A percentile compares a stretch with the other conserved stretches of the same genome.
Conservation (phyloP, 2,329 filamentous ascomycete species). For the Colletotrichum sansevieriae region DNA sequence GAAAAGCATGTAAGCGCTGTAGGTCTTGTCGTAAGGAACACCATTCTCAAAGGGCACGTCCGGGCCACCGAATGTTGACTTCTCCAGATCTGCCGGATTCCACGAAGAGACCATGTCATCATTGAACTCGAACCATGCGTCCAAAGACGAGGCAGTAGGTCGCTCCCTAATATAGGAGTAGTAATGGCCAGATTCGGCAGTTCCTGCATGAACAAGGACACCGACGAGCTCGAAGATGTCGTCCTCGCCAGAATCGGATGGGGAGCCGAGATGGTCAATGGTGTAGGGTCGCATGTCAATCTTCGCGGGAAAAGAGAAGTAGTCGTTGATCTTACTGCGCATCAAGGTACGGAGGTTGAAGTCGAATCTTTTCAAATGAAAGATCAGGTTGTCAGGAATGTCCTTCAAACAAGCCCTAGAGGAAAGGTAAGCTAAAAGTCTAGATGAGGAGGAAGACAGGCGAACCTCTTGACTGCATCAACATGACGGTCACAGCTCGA, state of each 20-base stretch:
- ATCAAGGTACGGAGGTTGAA: slow-evolving; percentile 83
- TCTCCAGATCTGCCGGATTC: slow-evolving; percentile 79
- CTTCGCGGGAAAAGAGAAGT: slow-evolving; percentile 85
- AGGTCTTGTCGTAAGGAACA: slow-evolving; percentile 73
- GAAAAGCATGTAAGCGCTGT: slow-evolving; percentile 98
- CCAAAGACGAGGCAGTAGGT: slow-evolving; percentile 62
- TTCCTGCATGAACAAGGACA: slow-evolving; percentile 92
- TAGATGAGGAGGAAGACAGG: neutral
- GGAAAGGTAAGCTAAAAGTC: slow-evolving; percentile 23
- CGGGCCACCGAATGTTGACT: slow-evolving; percentile 82
- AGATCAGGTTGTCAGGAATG: slow-evolving; percentile 92
- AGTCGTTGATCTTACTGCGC: slow-evolving; percentile 94
- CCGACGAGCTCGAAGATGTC: slow-evolving; percentile 96
- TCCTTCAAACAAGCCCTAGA: slow-evolving; percentile 88
- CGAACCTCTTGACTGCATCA: slow-evolving; percentile 87
- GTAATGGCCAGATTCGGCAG: slow-evolving; percentile 94
- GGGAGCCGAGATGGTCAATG: slow-evolving; percentile 82
- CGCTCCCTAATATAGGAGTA: slow-evolving; percentile 94
- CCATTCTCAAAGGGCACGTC: slow-evolving; percentile 65
- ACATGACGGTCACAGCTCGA: slow-evolving; percentile 90
- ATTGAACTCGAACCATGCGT: slow-evolving; percentile 91
- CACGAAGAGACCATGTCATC: slow-evolving; percentile 85
- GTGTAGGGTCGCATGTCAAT: slow-evolving; percentile 94
- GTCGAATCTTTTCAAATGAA: slow-evolving; percentile 91
- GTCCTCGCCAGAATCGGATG: slow-evolving; percentile 65